A percentile compares a stretch with the other conserved stretches of the same genome.
Conservation (phyloP, 1,139 yeast genomes). For the Yamadazyma mexicana region DNA sequence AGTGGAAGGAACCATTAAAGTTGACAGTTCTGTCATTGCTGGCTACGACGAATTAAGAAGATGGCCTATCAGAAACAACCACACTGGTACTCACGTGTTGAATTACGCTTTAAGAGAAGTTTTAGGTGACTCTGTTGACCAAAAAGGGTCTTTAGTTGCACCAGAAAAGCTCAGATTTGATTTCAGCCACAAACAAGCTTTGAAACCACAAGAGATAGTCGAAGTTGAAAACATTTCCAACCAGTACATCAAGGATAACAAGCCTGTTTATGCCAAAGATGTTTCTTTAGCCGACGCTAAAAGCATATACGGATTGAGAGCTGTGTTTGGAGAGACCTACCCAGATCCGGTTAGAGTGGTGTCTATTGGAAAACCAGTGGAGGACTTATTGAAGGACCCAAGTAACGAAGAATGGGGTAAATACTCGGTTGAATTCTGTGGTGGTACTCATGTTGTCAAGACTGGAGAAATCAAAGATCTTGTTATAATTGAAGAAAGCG, state of each 20-base stretch:
- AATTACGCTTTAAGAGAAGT: slow-evolving; percentile 86
- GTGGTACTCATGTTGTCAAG: slow-evolving; percentile 95
- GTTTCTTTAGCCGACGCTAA: slow-evolving; percentile 74
- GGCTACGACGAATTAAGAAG: slow-evolving; percentile 92
- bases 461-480: slow-evolving; percentile 93
- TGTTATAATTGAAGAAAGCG: slow-evolving; percentile 88
- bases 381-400: slow-evolving; percentile 74
- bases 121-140: slow-evolving; percentile 86
- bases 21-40: slow-evolving; percentile 75
- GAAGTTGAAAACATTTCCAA: slow-evolving; percentile 76
- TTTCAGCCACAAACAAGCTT: slow-evolving; percentile 86
- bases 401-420: slow-evolving; percentile 69
- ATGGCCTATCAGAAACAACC: slow-evolving; percentile 96
- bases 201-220: slow-evolving; percentile 67
- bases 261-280: slow-evolving; percentile 76
- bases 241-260: slow-evolving; percentile 67
- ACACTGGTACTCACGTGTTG: slow-evolving; percentile 95
- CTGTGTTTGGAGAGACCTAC: slow-evolving; percentile 97
- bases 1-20: slow-evolving; percentile 69
- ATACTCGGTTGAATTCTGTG: slow-evolving; percentile 92
- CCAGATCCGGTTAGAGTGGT: slow-evolving; percentile 99
- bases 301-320: slow-evolving; percentile 82
- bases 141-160: slow-evolving; percentile 95
- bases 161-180: slow-evolving; percentile 95
- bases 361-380: slow-evolving; percentile 89